phyloP scores from a whole-genome alignment of 495 filamentous ascomycete species.

The Rhypophila decipiens region DNA sequence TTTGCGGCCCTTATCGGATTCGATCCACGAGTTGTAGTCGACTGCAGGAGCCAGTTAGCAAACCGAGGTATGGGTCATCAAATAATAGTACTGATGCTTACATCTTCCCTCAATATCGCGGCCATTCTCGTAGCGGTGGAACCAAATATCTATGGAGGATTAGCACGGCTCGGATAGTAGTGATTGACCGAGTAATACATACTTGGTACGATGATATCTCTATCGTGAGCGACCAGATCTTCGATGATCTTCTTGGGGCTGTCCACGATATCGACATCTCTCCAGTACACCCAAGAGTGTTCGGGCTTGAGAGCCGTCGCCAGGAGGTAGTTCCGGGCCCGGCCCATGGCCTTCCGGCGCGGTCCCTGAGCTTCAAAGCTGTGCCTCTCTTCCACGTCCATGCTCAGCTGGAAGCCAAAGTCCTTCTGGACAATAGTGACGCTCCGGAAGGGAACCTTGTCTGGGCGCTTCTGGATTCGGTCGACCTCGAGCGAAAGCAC shows the following conservation, averaged over 20 bases:
- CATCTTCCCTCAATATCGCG: slow-evolving; percentile 91
- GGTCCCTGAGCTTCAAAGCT: slow-evolving; percentile 83
- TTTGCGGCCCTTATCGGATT: slow-evolving; percentile 75
- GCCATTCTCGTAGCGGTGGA: slow-evolving; percentile 81
- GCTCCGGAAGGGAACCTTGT: slow-evolving; percentile 75
- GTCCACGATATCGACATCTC: slow-evolving; percentile 93
- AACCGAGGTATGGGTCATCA: slow-evolving; percentile 67
- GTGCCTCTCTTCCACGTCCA: slow-evolving; percentile 76
- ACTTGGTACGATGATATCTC: slow-evolving; percentile 93
- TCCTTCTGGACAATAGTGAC: slow-evolving; percentile 82
- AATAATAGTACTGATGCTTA: slow-evolving; percentile 71
- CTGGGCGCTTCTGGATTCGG: slow-evolving; percentile 76
- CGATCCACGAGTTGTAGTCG: slow-evolving; percentile 99
- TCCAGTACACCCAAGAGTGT: slow-evolving; percentile 98
- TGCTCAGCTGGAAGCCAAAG: slow-evolving; percentile 64
- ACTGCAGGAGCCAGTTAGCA: slow-evolving; percentile 45
- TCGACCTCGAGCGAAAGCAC: slow-evolving; percentile 74
- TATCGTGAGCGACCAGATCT: slow-evolving; percentile 90
- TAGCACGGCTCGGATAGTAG: slow-evolving; percentile 23
- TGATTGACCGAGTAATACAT: too few relatives aligned
- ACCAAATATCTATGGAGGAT: slow-evolving; percentile 78
- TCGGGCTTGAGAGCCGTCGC: slow-evolving; percentile 79
- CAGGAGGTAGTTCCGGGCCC: slow-evolving; percentile 87
- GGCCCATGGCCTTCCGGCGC: slow-evolving; percentile 82
- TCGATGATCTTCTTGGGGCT: slow-evolving; percentile 82